phyloP scores from a whole-genome alignment of 805 yeast genomes.

The Ogataea ganodermae region DNA sequence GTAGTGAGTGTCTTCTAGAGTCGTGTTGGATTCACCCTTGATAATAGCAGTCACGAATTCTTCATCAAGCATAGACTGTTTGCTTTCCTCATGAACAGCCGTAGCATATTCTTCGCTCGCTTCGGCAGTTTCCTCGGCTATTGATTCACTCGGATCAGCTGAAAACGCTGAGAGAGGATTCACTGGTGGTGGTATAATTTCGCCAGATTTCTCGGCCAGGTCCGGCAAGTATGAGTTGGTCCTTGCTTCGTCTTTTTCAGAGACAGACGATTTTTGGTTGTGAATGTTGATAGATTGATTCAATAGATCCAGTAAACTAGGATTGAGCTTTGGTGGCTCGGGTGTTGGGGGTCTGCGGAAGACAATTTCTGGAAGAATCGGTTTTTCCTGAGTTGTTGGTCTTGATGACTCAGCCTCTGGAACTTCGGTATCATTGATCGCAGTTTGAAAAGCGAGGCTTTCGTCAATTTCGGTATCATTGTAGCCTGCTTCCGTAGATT shows the following conservation, averaged over 20 bases:
- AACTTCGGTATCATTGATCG: slow-evolving; percentile 8
- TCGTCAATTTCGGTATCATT: slow-evolving; percentile 3
- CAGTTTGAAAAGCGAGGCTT: slow-evolving; percentile 13
- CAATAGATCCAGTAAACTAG: slow-evolving; percentile 22
- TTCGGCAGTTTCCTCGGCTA: too few species aligned
- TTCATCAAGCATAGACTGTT: background rate
- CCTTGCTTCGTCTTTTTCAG: background rate
- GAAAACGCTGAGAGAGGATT: background rate
- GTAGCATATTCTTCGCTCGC: background rate
- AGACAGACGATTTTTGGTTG: slow-evolving; percentile 15
- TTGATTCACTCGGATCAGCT: too few species aligned
- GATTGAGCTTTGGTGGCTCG: slow-evolving; percentile 30
- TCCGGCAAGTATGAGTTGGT: too few species aligned
- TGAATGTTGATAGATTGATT: slow-evolving; percentile 24
- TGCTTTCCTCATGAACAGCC: background rate
- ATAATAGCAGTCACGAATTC: too few species aligned
- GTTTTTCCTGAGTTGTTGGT: background rate
- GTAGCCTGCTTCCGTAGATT: background rate
- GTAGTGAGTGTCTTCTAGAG: background rate
- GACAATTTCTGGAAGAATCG: slow-evolving; percentile 18
- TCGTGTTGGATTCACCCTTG: background rate
- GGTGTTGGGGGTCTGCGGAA: slow-evolving; percentile 24
- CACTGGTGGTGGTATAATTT: background rate
- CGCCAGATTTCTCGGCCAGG: too few species aligned
- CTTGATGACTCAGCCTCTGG: too few species aligned